phyloP scores from a whole-genome alignment of 768 basidiomycete genomes.

The Cyclocybe cylindracea region DNA sequence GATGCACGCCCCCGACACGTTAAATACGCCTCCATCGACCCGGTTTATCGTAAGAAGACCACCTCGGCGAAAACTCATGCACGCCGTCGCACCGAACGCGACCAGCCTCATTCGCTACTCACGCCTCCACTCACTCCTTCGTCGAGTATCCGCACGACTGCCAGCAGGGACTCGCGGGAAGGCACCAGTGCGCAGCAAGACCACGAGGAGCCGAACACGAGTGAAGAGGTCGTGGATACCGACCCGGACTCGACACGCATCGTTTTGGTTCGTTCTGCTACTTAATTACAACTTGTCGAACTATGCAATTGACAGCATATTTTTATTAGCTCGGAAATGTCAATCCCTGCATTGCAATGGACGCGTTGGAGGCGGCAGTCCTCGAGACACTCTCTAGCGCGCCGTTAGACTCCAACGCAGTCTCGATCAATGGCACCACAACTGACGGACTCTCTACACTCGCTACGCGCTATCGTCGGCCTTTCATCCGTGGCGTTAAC shows the following conservation, averaged over 20 bases:
- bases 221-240: slow-evolving; percentile 20
- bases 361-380: slow-evolving; percentile 28
- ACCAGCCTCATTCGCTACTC: slow-evolving; percentile 41
- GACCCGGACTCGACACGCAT: slow-evolving; percentile 35
- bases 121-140: slow-evolving; percentile 76
- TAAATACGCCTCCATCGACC: slow-evolving; percentile 24
- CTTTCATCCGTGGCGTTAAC: slow-evolving; percentile 55
- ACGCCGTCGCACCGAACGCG: slow-evolving; percentile 35
- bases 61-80: slow-evolving; percentile 25
- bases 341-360: slow-evolving; percentile 26
- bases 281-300: not conserved
- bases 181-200: slow-evolving; percentile 11
- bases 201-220: slow-evolving; percentile 20
- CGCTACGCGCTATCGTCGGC: slow-evolving; percentile 9
- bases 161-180: slow-evolving; percentile 30
- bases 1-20: slow-evolving; percentile 12
- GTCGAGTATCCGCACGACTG: slow-evolving; percentile 45
- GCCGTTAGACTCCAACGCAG: not conserved
- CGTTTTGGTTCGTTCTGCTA: slow-evolving; percentile 28
- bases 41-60: slow-evolving; percentile 13
- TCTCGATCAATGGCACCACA: not conserved
- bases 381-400: slow-evolving; percentile 20
- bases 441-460: not conserved
- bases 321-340: slow-evolving; percentile 36
- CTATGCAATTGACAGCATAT: not conserved